Evolutionary conservation across 129 eudicot species (phyloP).

Genomic region (Saposhnikovia divaricata): DNA sequence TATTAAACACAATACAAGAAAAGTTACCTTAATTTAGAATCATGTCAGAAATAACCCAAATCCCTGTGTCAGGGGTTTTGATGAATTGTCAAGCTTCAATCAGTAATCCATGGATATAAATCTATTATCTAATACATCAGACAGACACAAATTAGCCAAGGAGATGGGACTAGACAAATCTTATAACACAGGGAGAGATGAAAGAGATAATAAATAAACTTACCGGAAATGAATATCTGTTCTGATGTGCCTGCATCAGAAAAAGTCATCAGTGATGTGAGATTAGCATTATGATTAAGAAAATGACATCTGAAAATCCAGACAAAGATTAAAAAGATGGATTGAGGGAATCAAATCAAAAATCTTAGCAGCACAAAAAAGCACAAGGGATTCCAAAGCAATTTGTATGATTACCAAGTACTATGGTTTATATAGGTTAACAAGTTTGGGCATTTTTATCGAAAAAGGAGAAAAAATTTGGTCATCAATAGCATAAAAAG

Average conservation of each 20-base stretch:
- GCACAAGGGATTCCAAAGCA: background rate
- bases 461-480: background rate
- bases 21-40: background rate
- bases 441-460: constrained; percentile 1
- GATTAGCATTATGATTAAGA: background rate
- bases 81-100: constrained; percentile 2
- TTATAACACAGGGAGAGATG: background rate
- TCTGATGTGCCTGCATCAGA: background rate
- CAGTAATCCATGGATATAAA: background rate
- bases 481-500: background rate
- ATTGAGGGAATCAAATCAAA: background rate
- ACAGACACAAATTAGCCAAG: background rate
- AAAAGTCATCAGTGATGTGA: background rate
- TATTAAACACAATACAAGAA: background rate
- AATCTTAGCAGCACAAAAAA: background rate
- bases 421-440: background rate
- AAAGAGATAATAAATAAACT: background rate
- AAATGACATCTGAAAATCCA: background rate
- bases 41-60: background rate
- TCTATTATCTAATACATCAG: no score
- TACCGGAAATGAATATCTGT: background rate
- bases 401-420: background rate
- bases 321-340: background rate
- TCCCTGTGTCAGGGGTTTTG: background rate
- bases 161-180: background rate